Evolutionary conservation across 208 protist genomes (phyloP), one percentile per base, ranked within the genome.

Genomic region (Leptomonas seymouri): DNA sequence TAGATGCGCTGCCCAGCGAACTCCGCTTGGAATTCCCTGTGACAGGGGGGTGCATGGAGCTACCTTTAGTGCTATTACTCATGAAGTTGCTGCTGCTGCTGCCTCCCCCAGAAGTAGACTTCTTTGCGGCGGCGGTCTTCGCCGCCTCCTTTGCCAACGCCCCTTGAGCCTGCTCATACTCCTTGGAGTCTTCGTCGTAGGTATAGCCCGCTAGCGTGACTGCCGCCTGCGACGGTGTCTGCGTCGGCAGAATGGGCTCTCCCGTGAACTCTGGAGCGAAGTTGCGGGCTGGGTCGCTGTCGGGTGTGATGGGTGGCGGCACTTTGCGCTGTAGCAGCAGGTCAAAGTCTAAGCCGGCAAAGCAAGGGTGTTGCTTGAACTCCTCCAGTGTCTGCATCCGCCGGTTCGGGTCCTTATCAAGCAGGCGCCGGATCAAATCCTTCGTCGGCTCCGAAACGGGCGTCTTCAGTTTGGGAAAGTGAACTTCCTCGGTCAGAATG

Each of bases 331-430:
- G 67, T 63, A 80, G 81, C 34, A 97, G 74, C 64, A 79, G 77
- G 41, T 84, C 82, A 55, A 86, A 91, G 66, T 96, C 80, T 16
- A 98, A 74, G 42, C 84, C 81, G 45, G 76, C 49, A 71, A 97
- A 96, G 72, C 96, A 95, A 14, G 89, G 84, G 65, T 98, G 94
- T 36, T 48, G 62, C 67, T 90, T 87, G 67, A 97, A 88, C 45
- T 91, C 91, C 67, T 92, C 87, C 18, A 94, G 62, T 48, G 87
- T 80, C 62, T 92, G 88, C 55, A 97, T 65, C 18, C 93, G 87
- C 46, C 55, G 85, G 27, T 65, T 65, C 1, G 95, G 88, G 62
- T 97, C 78, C 56, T 91, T 87, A 56, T 96, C 85, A 15, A 98
- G 78, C 41, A 98, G 81, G 48, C 82, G 56, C 23, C 64, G 70